These are phyloP conservation scores for Sugiyamaella mastotermitis DNA, from an alignment of 805 yeast species.

Conservation along the genomic window DNA sequence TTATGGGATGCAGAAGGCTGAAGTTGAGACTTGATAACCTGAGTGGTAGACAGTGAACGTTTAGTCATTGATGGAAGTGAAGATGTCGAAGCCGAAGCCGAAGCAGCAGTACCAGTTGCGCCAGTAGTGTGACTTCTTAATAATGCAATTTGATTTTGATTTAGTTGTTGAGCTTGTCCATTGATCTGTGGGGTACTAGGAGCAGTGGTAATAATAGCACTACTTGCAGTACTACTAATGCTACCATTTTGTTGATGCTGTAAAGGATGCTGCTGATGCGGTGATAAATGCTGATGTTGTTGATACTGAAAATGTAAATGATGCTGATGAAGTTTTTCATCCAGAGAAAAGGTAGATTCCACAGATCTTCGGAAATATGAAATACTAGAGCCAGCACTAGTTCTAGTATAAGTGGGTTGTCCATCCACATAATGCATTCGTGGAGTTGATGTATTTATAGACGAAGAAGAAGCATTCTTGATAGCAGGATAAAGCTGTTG, in stretches of 20 bases:
- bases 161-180: conserved; percentile 1
- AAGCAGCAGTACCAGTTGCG: conserved; percentile 3
- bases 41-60: neutral
- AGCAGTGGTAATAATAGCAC: neutral
- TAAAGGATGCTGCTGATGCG: too few species aligned
- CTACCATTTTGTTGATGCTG: too few species aligned
- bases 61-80: neutral
- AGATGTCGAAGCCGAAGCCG: neutral
- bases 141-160: too few species aligned
- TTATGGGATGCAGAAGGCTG: neutral
- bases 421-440: too few species aligned
- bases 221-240: neutral
- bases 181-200: neutral
- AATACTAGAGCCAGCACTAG: too few species aligned
- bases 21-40: neutral
- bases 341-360: neutral
- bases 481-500: too few species aligned
- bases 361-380: neutral
- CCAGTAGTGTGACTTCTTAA: too few species aligned
- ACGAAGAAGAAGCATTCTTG: too few species aligned
- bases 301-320: neutral
- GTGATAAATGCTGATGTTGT: too few species aligned
- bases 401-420: too few species aligned
- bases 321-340: neutral
- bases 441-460: too few species aligned